Conservation (phyloP, 257 asterid species). For the Nicotiana tabacum region DNA sequence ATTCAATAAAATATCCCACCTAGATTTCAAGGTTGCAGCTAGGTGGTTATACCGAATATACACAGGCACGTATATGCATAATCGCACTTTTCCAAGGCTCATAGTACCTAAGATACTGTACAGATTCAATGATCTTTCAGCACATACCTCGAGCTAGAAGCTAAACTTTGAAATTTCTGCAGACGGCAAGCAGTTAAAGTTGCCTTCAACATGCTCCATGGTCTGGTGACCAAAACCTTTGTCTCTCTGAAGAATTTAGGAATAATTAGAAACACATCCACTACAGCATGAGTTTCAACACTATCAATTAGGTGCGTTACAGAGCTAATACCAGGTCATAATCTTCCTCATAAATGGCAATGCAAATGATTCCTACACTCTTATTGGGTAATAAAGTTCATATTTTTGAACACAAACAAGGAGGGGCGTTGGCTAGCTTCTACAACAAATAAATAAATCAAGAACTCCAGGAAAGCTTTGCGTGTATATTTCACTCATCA, state of each 20-base stretch:
- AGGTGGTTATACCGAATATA: too few species aligned
- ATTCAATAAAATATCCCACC: too few species aligned
- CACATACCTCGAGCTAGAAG: not conserved
- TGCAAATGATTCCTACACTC: not conserved
- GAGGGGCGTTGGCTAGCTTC: not conserved
- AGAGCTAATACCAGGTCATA: not conserved
- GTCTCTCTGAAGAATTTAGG: not conserved
- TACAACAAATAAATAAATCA: not conserved
- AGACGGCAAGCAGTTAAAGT: not conserved
- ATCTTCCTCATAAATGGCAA: not conserved
- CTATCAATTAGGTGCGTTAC: too few species aligned
- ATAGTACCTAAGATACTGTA: not conserved
- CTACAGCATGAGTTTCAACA: too few species aligned
- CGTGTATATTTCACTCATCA: not conserved
- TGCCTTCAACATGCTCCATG: not conserved
- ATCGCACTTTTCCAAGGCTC: too few species aligned
- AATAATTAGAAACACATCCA: not conserved
- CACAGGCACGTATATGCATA: too few species aligned
- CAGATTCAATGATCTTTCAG: not conserved
- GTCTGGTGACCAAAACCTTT: not conserved
- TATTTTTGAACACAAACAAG: not conserved
- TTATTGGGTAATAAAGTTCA: not conserved
- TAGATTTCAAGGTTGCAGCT: too few species aligned
- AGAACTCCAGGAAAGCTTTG: not conserved
- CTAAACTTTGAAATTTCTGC: not conserved